phyloP scores from a whole-genome alignment of 306 rosid genomes.

The Corylus americana region DNA sequence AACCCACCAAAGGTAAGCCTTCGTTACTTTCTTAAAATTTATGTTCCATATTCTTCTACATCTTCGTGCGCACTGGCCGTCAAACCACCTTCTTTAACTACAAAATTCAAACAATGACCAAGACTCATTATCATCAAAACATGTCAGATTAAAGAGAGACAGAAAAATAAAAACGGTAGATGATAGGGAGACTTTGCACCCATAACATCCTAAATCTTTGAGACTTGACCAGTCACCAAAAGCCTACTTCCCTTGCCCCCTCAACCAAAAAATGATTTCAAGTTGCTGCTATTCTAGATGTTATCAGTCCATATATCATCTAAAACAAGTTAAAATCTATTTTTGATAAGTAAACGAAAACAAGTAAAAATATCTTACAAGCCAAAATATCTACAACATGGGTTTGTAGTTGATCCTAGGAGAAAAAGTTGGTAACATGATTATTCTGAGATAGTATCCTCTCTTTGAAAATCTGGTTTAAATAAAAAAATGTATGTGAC shows the following conservation, averaged over 20 bases:
- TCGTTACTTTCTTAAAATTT: conserved; percentile 16
- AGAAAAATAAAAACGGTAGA: background rate
- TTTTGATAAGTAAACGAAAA: background rate
- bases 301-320: conserved; percentile 1
- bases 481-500: background rate
- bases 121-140: background rate
- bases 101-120: conserved; percentile 5
- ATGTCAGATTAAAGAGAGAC: background rate
- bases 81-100: background rate
- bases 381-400: background rate
- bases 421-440: background rate
- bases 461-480: background rate
- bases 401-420: background rate
- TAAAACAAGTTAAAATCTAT: conserved; percentile 9
- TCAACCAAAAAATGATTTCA: background rate
- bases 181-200: background rate
- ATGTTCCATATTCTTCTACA: background rate
- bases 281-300: background rate
- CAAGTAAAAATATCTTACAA: conserved; percentile 7
- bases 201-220: background rate
- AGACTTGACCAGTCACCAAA: conserved; percentile 16
- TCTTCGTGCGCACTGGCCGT: background rate
- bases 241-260: conserved; percentile 12
- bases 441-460: background rate
- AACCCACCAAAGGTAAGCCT: conserved; percentile 21